Conservation (phyloP, 805 yeast genomes). For the Dipodascus geniculatus region DNA sequence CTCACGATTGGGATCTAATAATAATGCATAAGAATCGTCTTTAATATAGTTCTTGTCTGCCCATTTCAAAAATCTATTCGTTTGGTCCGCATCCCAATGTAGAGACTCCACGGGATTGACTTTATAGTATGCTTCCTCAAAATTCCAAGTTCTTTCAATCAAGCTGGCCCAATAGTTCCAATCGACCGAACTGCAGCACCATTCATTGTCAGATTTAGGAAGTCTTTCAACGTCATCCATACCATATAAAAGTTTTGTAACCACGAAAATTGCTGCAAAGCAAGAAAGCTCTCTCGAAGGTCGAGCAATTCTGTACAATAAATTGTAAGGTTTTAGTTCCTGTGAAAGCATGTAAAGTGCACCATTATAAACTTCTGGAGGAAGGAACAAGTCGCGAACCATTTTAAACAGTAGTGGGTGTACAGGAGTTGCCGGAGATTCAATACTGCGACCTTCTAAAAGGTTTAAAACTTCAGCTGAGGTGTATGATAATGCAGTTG, state of each 20-base stretch:
- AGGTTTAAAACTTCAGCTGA: neutral
- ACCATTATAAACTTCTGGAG: slow-evolving; percentile 37
- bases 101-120: neutral
- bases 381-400: slow-evolving; percentile 33
- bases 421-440: slow-evolving; percentile 18
- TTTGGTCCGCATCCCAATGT: neutral
- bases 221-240: neutral
- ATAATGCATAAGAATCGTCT: neutral
- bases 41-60: neutral
- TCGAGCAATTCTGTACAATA: neutral
- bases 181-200: neutral
- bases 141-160: neutral
- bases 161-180: neutral
- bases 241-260: slow-evolving; percentile 8
- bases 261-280: slow-evolving; percentile 7
- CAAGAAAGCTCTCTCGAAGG: neutral
- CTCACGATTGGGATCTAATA: neutral
- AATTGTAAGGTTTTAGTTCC: neutral
- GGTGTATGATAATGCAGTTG: neutral
- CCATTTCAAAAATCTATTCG: neutral
- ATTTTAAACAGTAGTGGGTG: slow-evolving; percentile 32
- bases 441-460: neutral
- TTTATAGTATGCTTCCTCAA: neutral
- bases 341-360: slow-evolving; percentile 21
- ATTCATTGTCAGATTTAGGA: neutral